Conservation (phyloP, 139 green algal genomes). For the Coccomyxa sp. region DNA sequence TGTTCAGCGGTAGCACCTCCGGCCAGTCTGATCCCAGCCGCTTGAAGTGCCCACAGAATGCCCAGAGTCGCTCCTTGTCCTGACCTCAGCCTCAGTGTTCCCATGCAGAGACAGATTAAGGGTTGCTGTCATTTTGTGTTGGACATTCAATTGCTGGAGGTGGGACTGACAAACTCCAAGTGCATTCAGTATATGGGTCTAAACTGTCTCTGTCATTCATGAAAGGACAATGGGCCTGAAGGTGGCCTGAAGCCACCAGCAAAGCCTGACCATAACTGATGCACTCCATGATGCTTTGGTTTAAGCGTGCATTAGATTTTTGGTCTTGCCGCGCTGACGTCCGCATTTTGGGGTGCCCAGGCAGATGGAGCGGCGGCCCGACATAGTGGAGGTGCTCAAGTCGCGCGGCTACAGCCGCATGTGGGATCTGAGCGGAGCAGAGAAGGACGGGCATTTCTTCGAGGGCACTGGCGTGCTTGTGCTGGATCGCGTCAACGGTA, state of each 20-base stretch:
- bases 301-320: not conserved
- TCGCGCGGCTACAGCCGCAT: conserved; percentile 49
- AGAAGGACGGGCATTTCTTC: conserved; percentile 58
- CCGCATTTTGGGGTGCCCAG: not conserved
- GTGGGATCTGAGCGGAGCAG: conserved; percentile 59
- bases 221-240: too few species aligned
- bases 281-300: too few species aligned
- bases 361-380: conserved; percentile 55
- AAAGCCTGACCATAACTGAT: too few species aligned
- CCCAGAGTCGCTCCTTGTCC: too few species aligned
- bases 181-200: too few species aligned
- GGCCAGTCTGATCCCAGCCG: not conserved
- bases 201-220: too few species aligned
- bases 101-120: too few species aligned
- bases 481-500: conserved; percentile 80
- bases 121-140: too few species aligned
- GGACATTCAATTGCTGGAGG: too few species aligned
- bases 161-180: too few species aligned
- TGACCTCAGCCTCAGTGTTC: too few species aligned
- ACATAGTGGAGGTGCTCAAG: conserved; percentile 65
- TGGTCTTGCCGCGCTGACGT: not conserved
- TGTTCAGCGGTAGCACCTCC: not conserved
- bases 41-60: not conserved
- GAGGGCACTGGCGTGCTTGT: conserved; percentile 91
- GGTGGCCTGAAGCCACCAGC: too few species aligned